Evolutionary conservation across 1,284 basidiomycete species (phyloP).

Genomic region (Gomphus bonarii): DNA sequence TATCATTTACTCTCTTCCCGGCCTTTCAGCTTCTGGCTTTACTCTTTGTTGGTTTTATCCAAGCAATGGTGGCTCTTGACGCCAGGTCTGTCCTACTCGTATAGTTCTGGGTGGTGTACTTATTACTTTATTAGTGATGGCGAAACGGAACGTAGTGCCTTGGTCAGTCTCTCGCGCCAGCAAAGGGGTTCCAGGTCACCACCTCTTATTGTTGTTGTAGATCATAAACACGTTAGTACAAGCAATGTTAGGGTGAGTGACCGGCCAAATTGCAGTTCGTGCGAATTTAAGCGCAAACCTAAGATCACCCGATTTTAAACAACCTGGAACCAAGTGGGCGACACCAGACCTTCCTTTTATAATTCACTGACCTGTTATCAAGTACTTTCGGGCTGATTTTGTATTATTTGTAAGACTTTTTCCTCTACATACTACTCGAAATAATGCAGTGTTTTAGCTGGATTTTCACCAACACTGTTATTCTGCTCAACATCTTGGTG

Average conservation of each 20-base stretch:
- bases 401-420: conserved; percentile 65
- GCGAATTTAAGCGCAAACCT: background rate
- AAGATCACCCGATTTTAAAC: conserved; percentile 74
- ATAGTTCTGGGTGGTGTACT: background rate
- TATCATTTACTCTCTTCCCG: conserved; percentile 10
- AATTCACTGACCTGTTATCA: conserved; percentile 8
- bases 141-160: conserved; percentile 40
- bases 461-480: conserved; percentile 80
- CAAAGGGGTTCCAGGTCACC: background rate
- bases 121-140: conserved; percentile 54
- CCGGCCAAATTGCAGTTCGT: background rate
- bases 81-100: conserved; percentile 27
- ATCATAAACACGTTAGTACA: conserved; percentile 73
- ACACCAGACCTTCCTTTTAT: background rate
- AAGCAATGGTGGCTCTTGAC: conserved; percentile 83
- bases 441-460: conserved; percentile 39
- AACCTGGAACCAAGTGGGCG: conserved; percentile 42
- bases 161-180: conserved; percentile 25
- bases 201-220: conserved; percentile 21
- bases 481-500: conserved; percentile 90
- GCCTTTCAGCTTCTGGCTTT: conserved; percentile 58
- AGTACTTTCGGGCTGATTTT: conserved; percentile 60
- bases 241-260: conserved; percentile 56
- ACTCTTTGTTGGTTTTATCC: conserved; percentile 76
- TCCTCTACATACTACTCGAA: background rate